Conservation (phyloP, 164 flowering plant genomes). For the Umbilicus rupestris region DNA sequence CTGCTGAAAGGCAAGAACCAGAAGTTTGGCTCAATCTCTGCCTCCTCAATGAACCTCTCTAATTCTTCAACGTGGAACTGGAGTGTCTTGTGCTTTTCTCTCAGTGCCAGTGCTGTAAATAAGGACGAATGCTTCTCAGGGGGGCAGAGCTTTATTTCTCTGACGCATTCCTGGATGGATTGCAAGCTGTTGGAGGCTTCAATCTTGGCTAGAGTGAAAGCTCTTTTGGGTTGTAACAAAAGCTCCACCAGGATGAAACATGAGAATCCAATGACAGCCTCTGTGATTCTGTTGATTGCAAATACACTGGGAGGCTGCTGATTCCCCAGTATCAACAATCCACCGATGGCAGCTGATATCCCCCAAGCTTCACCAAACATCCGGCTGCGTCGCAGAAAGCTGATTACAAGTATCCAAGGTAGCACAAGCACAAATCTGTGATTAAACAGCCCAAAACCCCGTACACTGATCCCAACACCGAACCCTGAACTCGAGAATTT, state of each 20-base stretch:
- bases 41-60: slow-evolving; percentile 21
- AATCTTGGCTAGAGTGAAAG: slow-evolving; percentile 31
- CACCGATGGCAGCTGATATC: slow-evolving; percentile 37
- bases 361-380: slow-evolving; percentile 44
- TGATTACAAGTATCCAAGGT: slow-evolving; percentile 40
- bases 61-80: too few relatives aligned
- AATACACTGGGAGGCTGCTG: slow-evolving; percentile 30
- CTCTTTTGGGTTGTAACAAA: slow-evolving; percentile 28
- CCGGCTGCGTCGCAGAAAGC: slow-evolving; percentile 31
- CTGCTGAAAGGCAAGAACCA: slow-evolving; percentile 33
- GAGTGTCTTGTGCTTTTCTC: slow-evolving; percentile 17
- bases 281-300: slow-evolving; percentile 35
- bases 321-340: slow-evolving; percentile 36
- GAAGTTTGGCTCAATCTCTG: slow-evolving; percentile 38
- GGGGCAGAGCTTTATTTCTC: slow-evolving; percentile 4
- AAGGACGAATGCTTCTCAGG: slow-evolving; percentile 3
- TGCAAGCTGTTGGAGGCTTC: slow-evolving; percentile 19
- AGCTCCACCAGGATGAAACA: slow-evolving; percentile 34
- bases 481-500: slow-evolving; percentile 44
- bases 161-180: slow-evolving; percentile 21
- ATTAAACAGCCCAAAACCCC: slow-evolving; percentile 31
- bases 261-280: slow-evolving; percentile 38
- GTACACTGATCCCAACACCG: slow-evolving; percentile 44
- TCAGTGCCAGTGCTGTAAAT: slow-evolving; percentile 6
- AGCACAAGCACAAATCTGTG: slow-evolving; percentile 26